Percentiles rank a stretch among this genome's conserved stretches.
Evolutionary conservation across 2,329 filamentous ascomycete genomes (phyloP).

Genomic region (Neurospora sp.): DNA sequence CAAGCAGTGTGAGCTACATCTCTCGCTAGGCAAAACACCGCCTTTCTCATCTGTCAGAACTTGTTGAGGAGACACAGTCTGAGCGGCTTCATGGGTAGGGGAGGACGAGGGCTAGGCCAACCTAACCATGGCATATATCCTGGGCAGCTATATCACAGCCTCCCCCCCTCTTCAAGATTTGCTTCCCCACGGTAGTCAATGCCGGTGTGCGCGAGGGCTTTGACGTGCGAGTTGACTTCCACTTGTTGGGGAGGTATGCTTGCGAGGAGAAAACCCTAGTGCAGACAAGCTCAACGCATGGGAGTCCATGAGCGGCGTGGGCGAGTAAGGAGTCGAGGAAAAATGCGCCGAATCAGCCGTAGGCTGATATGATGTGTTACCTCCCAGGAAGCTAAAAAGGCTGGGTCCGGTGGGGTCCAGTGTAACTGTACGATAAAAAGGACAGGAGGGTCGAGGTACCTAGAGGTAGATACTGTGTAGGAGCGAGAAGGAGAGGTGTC

Average conservation of each 20-base stretch:
- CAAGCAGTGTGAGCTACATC: not conserved
- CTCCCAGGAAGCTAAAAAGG: conserved; percentile 12
- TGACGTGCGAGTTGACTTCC: conserved; percentile 5
- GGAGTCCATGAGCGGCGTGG: not conserved
- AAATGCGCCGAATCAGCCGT: conserved; percentile 36
- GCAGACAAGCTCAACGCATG: not conserved
- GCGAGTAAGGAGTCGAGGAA: conserved; percentile 24
- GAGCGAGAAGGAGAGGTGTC: conserved; percentile 15
- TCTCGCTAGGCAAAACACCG: not conserved
- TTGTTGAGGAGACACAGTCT: not conserved
- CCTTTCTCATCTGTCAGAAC: not conserved
- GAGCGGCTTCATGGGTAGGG: not conserved
- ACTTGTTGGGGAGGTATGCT: not conserved
- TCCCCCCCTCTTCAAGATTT: conserved; percentile 2
- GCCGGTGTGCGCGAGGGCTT: conserved; percentile 10
- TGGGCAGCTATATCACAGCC: conserved; percentile 10
- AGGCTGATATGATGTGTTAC: conserved; percentile 34
- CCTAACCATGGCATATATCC: conserved; percentile 13
- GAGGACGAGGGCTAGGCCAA: not conserved
- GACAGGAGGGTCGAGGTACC: conserved; percentile 9
- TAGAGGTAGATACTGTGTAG: conserved; percentile 1
- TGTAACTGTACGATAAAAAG: conserved; percentile 13
- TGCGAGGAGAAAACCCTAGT: not conserved
- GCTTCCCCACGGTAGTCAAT: conserved; percentile 13
- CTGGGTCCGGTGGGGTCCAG: conserved; percentile 14